Percentiles rank a stretch among this genome's conserved stretches.
Evolutionary conservation across 2,329 filamentous ascomycete species (phyloP).

Genomic region (Aureobasidium vineae): DNA sequence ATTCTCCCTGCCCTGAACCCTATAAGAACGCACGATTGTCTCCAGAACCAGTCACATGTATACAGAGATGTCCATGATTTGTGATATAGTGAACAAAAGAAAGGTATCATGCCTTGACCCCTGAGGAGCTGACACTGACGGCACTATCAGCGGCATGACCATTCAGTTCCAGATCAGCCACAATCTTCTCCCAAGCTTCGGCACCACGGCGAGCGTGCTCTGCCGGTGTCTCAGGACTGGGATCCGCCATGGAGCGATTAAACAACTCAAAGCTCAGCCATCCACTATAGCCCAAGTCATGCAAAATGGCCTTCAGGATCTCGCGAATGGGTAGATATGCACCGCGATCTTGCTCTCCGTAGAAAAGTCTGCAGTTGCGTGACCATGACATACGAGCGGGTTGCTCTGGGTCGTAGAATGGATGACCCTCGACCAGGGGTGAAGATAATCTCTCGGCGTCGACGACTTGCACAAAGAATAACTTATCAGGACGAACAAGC

Average conservation of each 20-base stretch:
- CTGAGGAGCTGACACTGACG: constrained; percentile 4
- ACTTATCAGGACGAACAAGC: constrained; percentile 45
- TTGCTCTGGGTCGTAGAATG: constrained; percentile 57
- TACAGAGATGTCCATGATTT: background rate
- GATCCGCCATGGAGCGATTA: constrained; percentile 57
- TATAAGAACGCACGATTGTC: background rate
- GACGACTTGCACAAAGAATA: constrained; percentile 76
- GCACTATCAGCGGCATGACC: constrained; percentile 9
- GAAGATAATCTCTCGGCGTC: constrained; percentile 63
- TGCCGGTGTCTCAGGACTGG: constrained; percentile 53
- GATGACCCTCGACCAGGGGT: constrained; percentile 57
- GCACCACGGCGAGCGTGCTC: constrained; percentile 50
- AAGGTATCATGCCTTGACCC: background rate
- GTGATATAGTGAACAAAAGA: background rate
- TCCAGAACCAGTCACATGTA: background rate
- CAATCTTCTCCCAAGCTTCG: constrained; percentile 50
- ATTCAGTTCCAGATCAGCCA: constrained; percentile 13
- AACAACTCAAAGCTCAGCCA: constrained; percentile 74
- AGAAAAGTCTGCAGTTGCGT: constrained; percentile 68
- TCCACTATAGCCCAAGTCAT: constrained; percentile 63
- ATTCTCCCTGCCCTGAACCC: background rate
- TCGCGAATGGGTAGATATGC: constrained; percentile 66
- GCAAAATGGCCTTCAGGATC: constrained; percentile 61
- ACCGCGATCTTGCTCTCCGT: constrained; percentile 55
- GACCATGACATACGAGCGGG: constrained; percentile 71